Percentiles rank a stretch among this genome's conserved stretches.
phyloP scores from a whole-genome alignment of 192 early-diverging fungal species.

The Glomus cerebriforme region DNA sequence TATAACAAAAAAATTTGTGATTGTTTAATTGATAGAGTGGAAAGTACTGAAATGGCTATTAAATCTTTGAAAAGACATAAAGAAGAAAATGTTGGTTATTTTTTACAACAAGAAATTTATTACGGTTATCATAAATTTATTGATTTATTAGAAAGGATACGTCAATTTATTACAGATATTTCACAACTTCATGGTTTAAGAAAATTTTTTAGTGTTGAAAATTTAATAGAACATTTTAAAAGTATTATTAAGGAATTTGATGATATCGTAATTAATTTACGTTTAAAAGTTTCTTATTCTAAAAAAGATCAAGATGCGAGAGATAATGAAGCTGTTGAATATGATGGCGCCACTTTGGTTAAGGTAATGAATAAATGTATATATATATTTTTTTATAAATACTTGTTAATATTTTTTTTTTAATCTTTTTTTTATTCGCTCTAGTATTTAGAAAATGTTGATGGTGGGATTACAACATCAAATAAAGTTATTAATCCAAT shows the following conservation, averaged over 20 bases:
- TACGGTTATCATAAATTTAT: not conserved
- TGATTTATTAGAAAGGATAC: not conserved
- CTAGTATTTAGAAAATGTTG: not conserved
- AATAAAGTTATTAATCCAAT: not conserved
- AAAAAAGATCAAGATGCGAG: not conserved
- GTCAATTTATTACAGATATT: not conserved
- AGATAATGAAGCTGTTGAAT: not conserved
- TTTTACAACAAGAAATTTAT: not conserved
- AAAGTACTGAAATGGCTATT: not conserved
- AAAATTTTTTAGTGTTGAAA: not conserved
- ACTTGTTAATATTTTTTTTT: not conserved
- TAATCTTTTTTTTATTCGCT: not conserved
- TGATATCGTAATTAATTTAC: not conserved
- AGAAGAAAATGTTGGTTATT: not conserved
- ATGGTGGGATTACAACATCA: not conserved
- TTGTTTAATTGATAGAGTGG: constrained; percentile 10
- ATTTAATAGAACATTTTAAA: not conserved
- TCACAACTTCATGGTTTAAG: constrained; percentile 23
- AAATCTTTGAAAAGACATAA: constrained; percentile 9
- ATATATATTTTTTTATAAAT: not conserved
- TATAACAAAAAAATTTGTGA: constrained; percentile 25
- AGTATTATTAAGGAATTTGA: not conserved
- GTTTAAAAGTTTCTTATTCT: constrained; percentile 6
- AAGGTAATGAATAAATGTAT: constrained; percentile 5
- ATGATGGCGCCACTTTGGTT: not conserved